A percentile compares a stretch with the other conserved stretches of the same genome.
Conservation (phyloP, 495 filamentous ascomycete species). For the Lasiosphaeriaceae sp. region DNA sequence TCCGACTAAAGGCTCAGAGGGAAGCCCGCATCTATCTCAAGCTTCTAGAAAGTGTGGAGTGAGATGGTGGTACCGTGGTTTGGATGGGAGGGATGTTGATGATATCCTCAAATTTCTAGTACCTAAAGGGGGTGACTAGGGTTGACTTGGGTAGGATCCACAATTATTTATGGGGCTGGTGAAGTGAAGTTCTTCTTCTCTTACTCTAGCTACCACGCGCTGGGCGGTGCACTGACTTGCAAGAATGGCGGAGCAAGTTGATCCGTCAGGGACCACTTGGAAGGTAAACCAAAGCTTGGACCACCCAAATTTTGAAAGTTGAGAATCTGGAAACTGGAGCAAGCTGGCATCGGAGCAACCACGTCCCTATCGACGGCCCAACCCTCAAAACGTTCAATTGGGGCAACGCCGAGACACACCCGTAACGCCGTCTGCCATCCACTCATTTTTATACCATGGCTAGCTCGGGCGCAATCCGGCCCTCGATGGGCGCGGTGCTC, state of each 20-base stretch:
- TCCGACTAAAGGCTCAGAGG: no score
- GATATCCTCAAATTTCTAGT: no score
- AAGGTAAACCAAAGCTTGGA: conserved; percentile 18
- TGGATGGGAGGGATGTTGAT: no score
- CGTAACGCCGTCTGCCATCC: background rate
- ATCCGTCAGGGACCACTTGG: background rate
- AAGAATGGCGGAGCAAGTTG: background rate
- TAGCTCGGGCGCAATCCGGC: conserved; percentile 39
- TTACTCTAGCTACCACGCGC: no score
- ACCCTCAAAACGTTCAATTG: background rate
- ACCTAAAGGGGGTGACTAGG: no score
- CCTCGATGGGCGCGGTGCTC: conserved; percentile 33
- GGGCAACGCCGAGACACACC: background rate
- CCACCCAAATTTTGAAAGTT: conserved; percentile 28
- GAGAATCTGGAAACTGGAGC: background rate
- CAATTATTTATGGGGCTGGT: no score
- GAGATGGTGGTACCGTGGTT: no score
- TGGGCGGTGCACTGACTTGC: background rate
- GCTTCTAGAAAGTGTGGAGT: no score
- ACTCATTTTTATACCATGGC: conserved; percentile 31
- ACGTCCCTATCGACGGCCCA: conserved; percentile 5
- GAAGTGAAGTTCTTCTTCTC: no score
- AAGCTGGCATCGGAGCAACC: background rate
- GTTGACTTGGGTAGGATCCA: no score
- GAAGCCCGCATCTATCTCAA: no score